Evolutionary conservation across 2,329 filamentous ascomycete genomes (phyloP), one percentile per base, ranked within the genome.

Genomic region (Ambrosiella beaveri): DNA sequence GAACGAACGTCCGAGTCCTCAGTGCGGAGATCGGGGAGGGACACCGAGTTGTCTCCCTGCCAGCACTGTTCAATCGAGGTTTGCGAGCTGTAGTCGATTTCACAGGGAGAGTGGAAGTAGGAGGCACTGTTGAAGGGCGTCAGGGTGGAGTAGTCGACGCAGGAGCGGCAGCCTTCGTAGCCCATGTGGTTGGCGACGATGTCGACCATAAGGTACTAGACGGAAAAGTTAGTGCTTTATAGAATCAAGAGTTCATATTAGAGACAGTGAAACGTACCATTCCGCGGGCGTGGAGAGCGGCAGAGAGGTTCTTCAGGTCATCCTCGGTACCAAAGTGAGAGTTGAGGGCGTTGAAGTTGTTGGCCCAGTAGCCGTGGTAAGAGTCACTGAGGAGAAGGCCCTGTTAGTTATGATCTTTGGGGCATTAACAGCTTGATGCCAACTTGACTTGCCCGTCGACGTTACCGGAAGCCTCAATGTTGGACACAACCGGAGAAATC

Each of bases 1-100:
- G 84, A 85, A 5, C 84, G 75, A 0, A 84, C 78, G 1, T 78
- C 78, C 0, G 74, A 72, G 60, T 83, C 83, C 63, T 88, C 83
- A 84, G 85, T 90, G 68, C 90, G 89, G 11, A 90, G 73, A 63
- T 90, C 86, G 0, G 86, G 85, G 65, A 62, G 56, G 11, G 61
- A 57, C 7, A 76, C 71, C 2, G 65, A 69, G 35, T 68, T 64
- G 63, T 76, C 72, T 9, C 76, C 77, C 27, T 76, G 68, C 75
- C 76, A 78, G 66, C 77, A 77, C 55, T 67, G 59, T 59, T 68
- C 68, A 9, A 69, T 59, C 1, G 66, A 70, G 1, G 64, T 70
- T 57, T 74, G 69, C 62, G 77, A 68, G 55, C 65, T 64, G 65
- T 79, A 81, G 65, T 81, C 63, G 59, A 69, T 70, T 52, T 76